phyloP scores from a whole-genome alignment of 2,329 filamentous ascomycete species.

The Ophiostoma himal-ulmi region DNA sequence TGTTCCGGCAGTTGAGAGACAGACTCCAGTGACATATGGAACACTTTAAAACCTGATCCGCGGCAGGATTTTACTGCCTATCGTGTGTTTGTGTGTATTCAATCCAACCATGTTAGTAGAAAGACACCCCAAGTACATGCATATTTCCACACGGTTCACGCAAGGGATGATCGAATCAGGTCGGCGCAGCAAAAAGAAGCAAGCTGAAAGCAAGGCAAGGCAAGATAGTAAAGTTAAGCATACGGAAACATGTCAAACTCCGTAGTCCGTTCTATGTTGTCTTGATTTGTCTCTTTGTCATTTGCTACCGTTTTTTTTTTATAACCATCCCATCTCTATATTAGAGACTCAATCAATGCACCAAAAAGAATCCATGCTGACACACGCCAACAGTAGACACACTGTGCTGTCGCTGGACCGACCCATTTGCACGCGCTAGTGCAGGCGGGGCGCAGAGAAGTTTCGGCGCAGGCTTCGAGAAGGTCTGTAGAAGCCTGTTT shows the following conservation, averaged over 20 bases:
- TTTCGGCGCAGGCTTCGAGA: slow-evolving; percentile 32
- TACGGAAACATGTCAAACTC: background rate
- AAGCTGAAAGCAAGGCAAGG: background rate
- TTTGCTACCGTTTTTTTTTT: background rate
- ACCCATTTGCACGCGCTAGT: slow-evolving; percentile 12
- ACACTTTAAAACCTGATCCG: too few species aligned
- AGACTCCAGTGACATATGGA: too few species aligned
- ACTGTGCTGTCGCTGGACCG: slow-evolving; percentile 17
- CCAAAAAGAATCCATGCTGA: background rate
- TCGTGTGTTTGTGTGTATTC: too few species aligned
- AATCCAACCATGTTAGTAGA: too few species aligned
- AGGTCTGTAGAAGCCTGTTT: slow-evolving; percentile 30
- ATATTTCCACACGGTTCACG: background rate
- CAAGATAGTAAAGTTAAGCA: background rate
- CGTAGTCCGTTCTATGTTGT: background rate
- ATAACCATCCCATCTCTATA: background rate
- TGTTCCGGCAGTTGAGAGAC: too few species aligned
- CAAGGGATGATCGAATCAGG: background rate
- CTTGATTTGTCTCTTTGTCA: background rate
- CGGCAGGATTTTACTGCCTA: too few species aligned
- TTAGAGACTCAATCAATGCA: background rate
- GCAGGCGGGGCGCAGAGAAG: slow-evolving; percentile 19
- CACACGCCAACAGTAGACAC: slow-evolving; percentile 2
- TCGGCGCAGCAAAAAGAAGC: background rate
- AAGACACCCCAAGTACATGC: too few species aligned